Percentiles rank a stretch among this genome's conserved stretches.
Conservation (phyloP, 345 rosid genomes). For the Nasturtium officinale region DNA sequence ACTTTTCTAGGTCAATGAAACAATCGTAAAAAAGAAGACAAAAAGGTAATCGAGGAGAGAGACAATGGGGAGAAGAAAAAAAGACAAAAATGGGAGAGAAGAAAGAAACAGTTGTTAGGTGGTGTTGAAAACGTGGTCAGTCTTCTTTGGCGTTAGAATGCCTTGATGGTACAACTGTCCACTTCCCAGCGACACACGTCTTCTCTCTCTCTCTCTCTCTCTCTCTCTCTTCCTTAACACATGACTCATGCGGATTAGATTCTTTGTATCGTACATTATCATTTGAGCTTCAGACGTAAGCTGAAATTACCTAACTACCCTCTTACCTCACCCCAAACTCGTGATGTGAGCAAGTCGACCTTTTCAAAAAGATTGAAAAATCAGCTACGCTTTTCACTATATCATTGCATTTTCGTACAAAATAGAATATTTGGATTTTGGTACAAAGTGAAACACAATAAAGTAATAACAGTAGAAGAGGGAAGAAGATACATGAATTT, state of each 20-base stretch:
- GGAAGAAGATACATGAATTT: not conserved
- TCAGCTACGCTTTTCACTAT: not conserved
- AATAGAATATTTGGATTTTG: not conserved
- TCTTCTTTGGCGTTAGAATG: conserved; percentile 28
- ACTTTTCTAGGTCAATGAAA: not conserved
- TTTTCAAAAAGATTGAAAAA: not conserved
- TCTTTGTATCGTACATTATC: conserved; percentile 14
- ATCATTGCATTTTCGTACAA: not conserved
- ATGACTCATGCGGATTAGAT: conserved; percentile 29
- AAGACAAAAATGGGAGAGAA: conserved; percentile 25
- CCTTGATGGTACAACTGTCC: conserved; percentile 29
- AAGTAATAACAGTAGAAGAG: not conserved
- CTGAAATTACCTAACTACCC: conserved; percentile 21
- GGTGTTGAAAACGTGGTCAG: conserved; percentile 43
- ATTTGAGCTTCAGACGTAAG: conserved; percentile 23
- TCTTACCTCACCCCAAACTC: not conserved
- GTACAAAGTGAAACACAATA: not conserved
- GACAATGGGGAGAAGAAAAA: not conserved
- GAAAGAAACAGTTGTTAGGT: conserved; percentile 41
- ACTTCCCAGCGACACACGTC: conserved; percentile 33
- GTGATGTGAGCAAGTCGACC: not conserved
- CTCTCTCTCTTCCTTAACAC: not conserved
- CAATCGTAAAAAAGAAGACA: not conserved
- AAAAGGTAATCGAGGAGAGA: not conserved
- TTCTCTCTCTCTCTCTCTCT: not conserved